Conservation (phyloP, 192 early-diverging fungal genomes). For the Obelidium mucronatum region DNA sequence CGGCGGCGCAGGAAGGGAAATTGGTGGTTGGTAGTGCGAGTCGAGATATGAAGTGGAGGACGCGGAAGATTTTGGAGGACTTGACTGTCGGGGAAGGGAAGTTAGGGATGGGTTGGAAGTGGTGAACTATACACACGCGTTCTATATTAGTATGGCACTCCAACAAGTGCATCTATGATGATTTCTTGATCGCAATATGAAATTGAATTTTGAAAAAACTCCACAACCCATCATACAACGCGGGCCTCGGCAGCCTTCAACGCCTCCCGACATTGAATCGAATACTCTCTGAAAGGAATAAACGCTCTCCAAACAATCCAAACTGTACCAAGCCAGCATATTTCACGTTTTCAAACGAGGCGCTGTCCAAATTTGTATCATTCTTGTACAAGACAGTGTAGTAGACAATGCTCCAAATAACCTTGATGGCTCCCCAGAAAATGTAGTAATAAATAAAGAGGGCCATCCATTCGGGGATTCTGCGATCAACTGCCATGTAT, state of each 20-base stretch:
- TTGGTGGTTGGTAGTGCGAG: not conserved
- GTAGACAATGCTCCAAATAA: not conserved
- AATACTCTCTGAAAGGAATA: not conserved
- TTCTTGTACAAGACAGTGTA: not conserved
- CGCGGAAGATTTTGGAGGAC: slow-evolving; percentile 17
- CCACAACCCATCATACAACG: too few relatives aligned
- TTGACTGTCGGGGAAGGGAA: slow-evolving; percentile 21
- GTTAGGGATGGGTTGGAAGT: slow-evolving; percentile 29
- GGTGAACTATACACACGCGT: too few relatives aligned
- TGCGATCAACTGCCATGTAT: not conserved
- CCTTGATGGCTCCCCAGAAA: not conserved
- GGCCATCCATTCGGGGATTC: not conserved
- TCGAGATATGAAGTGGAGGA: slow-evolving; percentile 21
- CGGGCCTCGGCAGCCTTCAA: not conserved
- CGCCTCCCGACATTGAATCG: not conserved
- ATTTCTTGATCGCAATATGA: too few relatives aligned
- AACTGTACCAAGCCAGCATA: not conserved
- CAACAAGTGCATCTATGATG: too few relatives aligned
- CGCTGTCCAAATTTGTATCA: not conserved
- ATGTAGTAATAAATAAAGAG: not conserved
- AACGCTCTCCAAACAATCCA: not conserved
- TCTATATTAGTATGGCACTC: too few relatives aligned
- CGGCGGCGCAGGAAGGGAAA: not conserved
- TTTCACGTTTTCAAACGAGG: not conserved
- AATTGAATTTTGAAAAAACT: too few relatives aligned